Evolutionary conservation across 2,329 filamentous ascomycete genomes (phyloP).

Genomic region (Claviceps lovelessii): DNA sequence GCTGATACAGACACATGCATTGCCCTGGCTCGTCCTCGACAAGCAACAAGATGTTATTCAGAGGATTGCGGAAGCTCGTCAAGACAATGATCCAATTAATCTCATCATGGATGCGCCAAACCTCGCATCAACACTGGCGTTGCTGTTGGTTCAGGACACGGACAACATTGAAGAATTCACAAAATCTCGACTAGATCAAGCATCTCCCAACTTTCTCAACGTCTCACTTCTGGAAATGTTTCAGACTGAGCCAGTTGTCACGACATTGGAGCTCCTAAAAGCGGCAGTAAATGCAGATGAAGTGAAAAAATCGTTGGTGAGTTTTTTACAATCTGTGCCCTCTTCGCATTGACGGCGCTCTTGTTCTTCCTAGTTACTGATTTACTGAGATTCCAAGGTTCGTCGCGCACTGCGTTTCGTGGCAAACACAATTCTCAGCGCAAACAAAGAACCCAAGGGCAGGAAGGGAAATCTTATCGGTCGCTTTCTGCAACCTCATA

Average conservation of each 20-base stretch:
- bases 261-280: conserved; percentile 72
- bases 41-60: conserved; percentile 66
- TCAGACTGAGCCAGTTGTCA: conserved; percentile 57
- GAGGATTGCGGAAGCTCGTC: conserved; percentile 64
- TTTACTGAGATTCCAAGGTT: conserved; percentile 21
- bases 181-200: conserved; percentile 51
- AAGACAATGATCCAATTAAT: conserved; percentile 48
- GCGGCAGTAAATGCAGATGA: conserved; percentile 54
- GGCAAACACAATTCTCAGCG: conserved; percentile 25
- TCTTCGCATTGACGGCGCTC: not conserved
- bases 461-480: conserved; percentile 47
- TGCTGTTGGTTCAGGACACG: conserved; percentile 43
- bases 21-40: conserved; percentile 74
- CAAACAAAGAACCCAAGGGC: conserved; percentile 27
- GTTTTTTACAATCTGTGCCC: conserved; percentile 12
- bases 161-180: conserved; percentile 48
- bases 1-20: conserved; percentile 62
- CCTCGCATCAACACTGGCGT: conserved; percentile 41
- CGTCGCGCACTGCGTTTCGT: conserved; percentile 33
- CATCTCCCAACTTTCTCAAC: conserved; percentile 56
- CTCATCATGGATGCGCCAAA: conserved; percentile 42
- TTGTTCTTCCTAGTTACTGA: not conserved
- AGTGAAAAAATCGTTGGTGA: conserved; percentile 41
- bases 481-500: conserved; percentile 66
- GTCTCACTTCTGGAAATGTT: conserved; percentile 55